Evolutionary conservation across 345 rosid genomes (phyloP), one percentile per base, ranked within the genome.

Genomic region (Populus euphratica): DNA sequence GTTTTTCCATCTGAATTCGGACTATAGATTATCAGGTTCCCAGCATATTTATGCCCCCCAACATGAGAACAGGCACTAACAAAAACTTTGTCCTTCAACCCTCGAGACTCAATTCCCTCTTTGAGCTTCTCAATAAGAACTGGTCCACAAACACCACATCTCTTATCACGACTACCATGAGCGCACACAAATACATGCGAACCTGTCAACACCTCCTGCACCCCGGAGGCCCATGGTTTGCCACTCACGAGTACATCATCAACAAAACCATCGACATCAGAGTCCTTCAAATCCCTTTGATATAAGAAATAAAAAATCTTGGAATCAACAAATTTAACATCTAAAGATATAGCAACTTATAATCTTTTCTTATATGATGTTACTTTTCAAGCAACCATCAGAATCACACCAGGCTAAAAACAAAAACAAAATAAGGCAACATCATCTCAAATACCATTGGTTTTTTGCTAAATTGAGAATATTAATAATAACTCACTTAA

Each of bases 81-180:
- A 67, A 83, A 85, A 29, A 93, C 87, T 77, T 88, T 82, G 62
- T 85, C 90, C 14, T 84, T 80, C 83, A 93, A 83, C 69, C 94
- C 94, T 17, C 92, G 92, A 3, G 81, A 80, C 39, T 79, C 86
- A 41, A 92, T 87, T 83, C 90, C 99, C 83, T 89, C 86, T 5
- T 85, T 84, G 29, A 96, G 86, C 79, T 86, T 96, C 47, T 91
- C 90, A 27, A 96, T 90, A 2, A 96, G 92, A 73, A 79, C 83
- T 2, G 99, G 98, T 78, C 99, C 99, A 84, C 99, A 96, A 76
- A 96, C 97, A 54, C 98, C 99, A 27, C 98, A 96, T 68, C 99
- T 88, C 86, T 87, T 90, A 79, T 96, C 99, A 2, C 96, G 96
- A 81, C 89, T 93, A 39, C 87, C 93, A 81, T 96, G 99, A 77